Conservation (phyloP, 2,329 filamentous ascomycete genomes). For the Fusarium albidum region DNA sequence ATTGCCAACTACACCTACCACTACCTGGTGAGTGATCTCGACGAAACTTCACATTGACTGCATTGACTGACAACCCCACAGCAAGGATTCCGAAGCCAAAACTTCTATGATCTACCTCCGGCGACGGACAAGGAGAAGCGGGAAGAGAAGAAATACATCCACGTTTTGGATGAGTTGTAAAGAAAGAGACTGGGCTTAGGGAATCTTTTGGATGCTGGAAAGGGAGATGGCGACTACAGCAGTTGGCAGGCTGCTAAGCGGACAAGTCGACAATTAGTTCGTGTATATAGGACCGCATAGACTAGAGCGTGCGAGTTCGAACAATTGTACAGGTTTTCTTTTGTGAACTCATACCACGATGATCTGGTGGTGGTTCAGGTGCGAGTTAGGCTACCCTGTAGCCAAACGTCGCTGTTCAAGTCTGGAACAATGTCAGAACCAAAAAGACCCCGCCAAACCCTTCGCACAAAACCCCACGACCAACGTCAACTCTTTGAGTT, state of each 20-base stretch:
- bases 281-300: conserved; percentile 46
- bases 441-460: conserved; percentile 29
- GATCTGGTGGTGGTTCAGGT: neutral
- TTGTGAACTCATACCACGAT: conserved; percentile 24
- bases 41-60: neutral
- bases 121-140: conserved; percentile 93
- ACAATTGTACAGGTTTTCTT: conserved; percentile 43
- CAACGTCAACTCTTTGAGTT: neutral
- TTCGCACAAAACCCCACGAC: conserved; percentile 17
- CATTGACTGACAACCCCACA: conserved; percentile 46
- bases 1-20: conserved; percentile 89
- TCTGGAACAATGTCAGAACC: conserved; percentile 12
- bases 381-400: conserved; percentile 28
- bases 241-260: conserved; percentile 21
- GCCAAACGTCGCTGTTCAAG: neutral
- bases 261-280: conserved; percentile 33
- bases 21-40: conserved; percentile 77
- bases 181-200: conserved; percentile 25
- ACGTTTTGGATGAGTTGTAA: conserved; percentile 89
- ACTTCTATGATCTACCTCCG: conserved; percentile 92
- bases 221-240: conserved; percentile 11
- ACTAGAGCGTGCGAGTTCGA: conserved; percentile 40
- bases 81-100: conserved; percentile 89
- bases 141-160: conserved; percentile 96
- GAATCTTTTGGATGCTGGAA: conserved; percentile 24